These are phyloP conservation scores for Blumeriella jaapii DNA, from an alignment of 2,329 filamentous ascomycete species.

Conservation along the genomic window DNA sequence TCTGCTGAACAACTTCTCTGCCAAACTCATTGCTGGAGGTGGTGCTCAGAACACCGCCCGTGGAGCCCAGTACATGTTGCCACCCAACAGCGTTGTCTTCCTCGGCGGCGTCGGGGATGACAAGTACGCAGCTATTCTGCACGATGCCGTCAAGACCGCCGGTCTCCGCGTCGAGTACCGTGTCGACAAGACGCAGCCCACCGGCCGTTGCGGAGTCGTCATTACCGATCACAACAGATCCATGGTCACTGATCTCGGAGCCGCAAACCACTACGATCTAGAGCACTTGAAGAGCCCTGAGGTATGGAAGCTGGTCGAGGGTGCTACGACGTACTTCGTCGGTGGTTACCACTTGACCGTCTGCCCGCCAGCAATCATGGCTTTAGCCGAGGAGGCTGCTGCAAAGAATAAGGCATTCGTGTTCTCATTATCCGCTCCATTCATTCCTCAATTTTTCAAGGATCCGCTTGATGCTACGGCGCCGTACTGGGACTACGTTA, in stretches of 20 bases:
- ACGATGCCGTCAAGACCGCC: conserved; percentile 73
- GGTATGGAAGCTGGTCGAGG: conserved; percentile 86
- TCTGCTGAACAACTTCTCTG: conserved; percentile 80
- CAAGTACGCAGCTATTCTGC: conserved; percentile 85
- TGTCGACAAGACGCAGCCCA: conserved; percentile 71
- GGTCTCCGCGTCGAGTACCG: conserved; percentile 93
- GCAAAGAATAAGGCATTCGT: conserved; percentile 83
- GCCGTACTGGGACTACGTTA: conserved; percentile 89
- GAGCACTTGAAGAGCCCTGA: conserved; percentile 85
- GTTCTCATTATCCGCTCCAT: conserved; percentile 86
- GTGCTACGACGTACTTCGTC: conserved; percentile 81
- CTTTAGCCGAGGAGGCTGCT: conserved; percentile 82
- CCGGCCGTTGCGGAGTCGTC: conserved; percentile 88
- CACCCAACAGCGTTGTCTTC: conserved; percentile 81
- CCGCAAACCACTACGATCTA: conserved; percentile 93
- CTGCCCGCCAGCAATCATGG: conserved; percentile 80
- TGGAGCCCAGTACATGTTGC: conserved; percentile 91
- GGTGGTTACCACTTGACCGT: conserved; percentile 98
- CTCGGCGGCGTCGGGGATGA: conserved; percentile 90
- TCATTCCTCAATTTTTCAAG: conserved; percentile 97
- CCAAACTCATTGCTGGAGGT: conserved; percentile 89
- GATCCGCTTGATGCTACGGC: conserved; percentile 76
- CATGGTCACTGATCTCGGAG: conserved; percentile 89
- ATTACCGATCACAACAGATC: conserved; percentile 95
- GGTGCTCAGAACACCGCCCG: conserved; percentile 96